Base-by-base conservation (phyloP, 768 basidiomycete species). In the Cystobasidium tubakii region DNA sequence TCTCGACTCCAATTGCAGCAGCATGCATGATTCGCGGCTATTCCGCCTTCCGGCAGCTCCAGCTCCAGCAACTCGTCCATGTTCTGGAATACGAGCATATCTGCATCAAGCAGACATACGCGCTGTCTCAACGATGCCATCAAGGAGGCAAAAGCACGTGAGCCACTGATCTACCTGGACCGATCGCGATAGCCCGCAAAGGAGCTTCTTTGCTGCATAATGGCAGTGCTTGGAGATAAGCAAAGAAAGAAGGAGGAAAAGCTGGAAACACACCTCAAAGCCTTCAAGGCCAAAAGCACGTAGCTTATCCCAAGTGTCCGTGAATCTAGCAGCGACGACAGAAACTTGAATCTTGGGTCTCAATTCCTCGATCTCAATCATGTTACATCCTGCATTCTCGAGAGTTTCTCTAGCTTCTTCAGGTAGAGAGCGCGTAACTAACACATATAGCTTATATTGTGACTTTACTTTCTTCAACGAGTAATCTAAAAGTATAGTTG, bases 11-110 rank as follows among this genome's bases (percentile, higher is more conserved):
- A 95, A 81, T 99, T 99, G 83, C 95, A 99, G 1, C 92, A 88
- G 79, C 95, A 99, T 17, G 87, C 93, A 76, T 95, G 94, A 0
- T 84, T 86, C 0, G 92, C 93, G 4, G 91, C 93, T 73, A 97
- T 93, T 81, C 88, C 87, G 75, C 88, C 90, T 23, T 75, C 15
- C 1, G 84, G 84, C 3, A 95, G 82, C 34, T 82, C 79, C 21
- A 86, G 73, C 31, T 84, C 82, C 74, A 82, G 77, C 27, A 83
- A 75, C 55, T 88, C 86, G 81, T 95, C 93, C 88, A 95, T 92
- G 79, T 91, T 92, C 62, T 82, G 84, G 81, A 84, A 83, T 25
- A 93, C 83, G 67, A 92, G 84, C 92, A 95, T 95, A 82, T 95
- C 92, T 23, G 88, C 87, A 80, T 95, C 92, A 63, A 94, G 82